phyloP scores from a whole-genome alignment of 31 red algal genomes.

The Asparagopsis taxiformis region DNA sequence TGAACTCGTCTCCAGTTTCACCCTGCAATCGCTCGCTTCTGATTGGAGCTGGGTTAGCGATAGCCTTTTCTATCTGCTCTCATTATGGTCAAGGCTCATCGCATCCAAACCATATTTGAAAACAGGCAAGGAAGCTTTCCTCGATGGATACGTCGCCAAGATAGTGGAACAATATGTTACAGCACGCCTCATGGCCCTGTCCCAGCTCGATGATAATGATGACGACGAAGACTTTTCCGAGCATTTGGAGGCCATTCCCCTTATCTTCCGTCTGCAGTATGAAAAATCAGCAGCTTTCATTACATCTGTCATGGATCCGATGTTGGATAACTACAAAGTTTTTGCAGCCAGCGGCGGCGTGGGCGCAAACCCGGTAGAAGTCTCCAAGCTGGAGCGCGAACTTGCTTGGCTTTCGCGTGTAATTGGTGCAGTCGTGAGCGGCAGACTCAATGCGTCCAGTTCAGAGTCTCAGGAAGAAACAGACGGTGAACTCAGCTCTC shows the following conservation, averaged over 20 bases:
- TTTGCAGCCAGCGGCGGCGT: constrained; percentile 57
- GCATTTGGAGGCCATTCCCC: constrained; percentile 79
- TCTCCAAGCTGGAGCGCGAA: constrained; percentile 70
- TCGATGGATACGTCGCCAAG: constrained; percentile 72
- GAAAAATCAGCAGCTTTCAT: constrained; percentile 78
- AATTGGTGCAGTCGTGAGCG: constrained; percentile 66
- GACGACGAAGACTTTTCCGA: constrained; percentile 77
- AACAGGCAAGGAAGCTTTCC: constrained; percentile 47
- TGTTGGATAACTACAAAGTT: constrained; percentile 84
- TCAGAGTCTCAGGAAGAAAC: constrained; percentile 81
- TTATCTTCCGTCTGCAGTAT: constrained; percentile 85
- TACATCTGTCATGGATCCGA: constrained; percentile 69
- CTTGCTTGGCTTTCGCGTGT: constrained; percentile 83
- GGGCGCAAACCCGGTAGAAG: constrained; percentile 59
- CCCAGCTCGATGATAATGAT: constrained; percentile 60
- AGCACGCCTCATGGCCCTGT: constrained; percentile 48
- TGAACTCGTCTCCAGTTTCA: constrained; percentile 77
- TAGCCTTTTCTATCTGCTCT: constrained; percentile 80
- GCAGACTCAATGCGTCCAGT: constrained; percentile 56
- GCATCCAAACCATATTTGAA: constrained; percentile 75
- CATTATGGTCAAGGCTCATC: constrained; percentile 78
- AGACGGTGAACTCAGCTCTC: constrained; percentile 77
- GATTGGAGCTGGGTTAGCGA: constrained; percentile 88
- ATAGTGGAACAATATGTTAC: constrained; percentile 85
- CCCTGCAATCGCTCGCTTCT: constrained; percentile 70